Conservation (phyloP, 441 rosid genomes). For the Pelargonium fulgidum region DNA sequence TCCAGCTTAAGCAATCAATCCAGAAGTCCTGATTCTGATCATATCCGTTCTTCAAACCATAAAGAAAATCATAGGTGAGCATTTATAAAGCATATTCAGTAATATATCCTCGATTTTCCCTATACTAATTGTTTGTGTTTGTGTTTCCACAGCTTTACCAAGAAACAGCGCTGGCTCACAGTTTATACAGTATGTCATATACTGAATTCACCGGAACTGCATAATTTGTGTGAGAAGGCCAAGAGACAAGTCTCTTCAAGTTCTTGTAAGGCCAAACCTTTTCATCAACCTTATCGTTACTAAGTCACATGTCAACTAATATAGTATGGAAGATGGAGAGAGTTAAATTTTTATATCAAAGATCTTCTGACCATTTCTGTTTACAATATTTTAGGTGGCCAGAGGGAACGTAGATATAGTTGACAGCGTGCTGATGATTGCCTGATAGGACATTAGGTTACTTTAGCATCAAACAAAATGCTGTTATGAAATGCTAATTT, state of each 20-base stretch:
- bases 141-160: conserved; percentile 29
- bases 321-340: conserved; percentile 11
- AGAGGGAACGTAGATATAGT: conserved; percentile 8
- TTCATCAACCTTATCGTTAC: background rate
- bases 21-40: conserved; percentile 29
- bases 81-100: conserved; percentile 12
- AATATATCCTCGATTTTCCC: conserved; percentile 14
- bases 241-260: conserved; percentile 26
- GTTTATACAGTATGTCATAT: conserved; percentile 67
- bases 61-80: conserved; percentile 34
- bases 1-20: conserved; percentile 37
- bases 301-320: conserved; percentile 5
- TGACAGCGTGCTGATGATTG: conserved; percentile 2
- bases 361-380: background rate
- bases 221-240: conserved; percentile 21
- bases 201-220: conserved; percentile 51
- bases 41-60: conserved; percentile 30
- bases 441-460: background rate
- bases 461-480: background rate
- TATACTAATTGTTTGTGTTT: conserved; percentile 17
- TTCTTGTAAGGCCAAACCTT: conserved; percentile 30
- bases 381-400: conserved; percentile 3
- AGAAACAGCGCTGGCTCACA: conserved; percentile 55
- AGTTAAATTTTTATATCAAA: conserved; percentile 1
- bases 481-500: background rate